These are phyloP conservation scores for Phytopythium delawarense DNA, from an alignment of 352 stramenopile species.

Conservation along the genomic window DNA sequence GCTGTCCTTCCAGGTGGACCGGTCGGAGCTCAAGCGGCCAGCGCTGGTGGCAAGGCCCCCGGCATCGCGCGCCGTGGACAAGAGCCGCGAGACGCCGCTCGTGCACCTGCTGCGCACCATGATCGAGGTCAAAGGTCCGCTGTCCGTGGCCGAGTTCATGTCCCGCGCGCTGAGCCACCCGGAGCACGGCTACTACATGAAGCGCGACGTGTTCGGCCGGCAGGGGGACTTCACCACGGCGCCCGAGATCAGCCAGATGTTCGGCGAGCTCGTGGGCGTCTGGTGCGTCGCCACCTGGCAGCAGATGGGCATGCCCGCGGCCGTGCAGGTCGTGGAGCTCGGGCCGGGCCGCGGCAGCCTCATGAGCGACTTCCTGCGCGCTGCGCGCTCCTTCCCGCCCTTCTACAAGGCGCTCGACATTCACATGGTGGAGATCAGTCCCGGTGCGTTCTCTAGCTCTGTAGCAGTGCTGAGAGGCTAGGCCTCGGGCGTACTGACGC, in stretches of 20 bases:
- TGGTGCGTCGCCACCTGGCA: slow-evolving; percentile 93
- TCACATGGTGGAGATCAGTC: slow-evolving; percentile 91
- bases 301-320: slow-evolving; percentile 70
- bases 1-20: slow-evolving; percentile 60
- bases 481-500: not conserved
- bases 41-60: slow-evolving; percentile 17
- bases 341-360: slow-evolving; percentile 91
- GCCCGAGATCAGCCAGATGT: slow-evolving; percentile 93
- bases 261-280: slow-evolving; percentile 90
- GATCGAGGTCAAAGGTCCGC: slow-evolving; percentile 91
- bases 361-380: slow-evolving; percentile 92
- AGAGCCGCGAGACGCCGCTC: slow-evolving; percentile 66
- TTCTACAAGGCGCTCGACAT: slow-evolving; percentile 86
- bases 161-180: slow-evolving; percentile 87
- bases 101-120: slow-evolving; percentile 82
- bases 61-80: slow-evolving; percentile 25
- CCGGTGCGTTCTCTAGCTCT: slow-evolving; percentile 23
- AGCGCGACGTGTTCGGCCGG: slow-evolving; percentile 88
- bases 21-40: slow-evolving; percentile 67
- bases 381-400: slow-evolving; percentile 80
- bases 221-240: slow-evolving; percentile 93
- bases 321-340: slow-evolving; percentile 88
- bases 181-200: slow-evolving; percentile 95
- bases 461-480: not conserved
- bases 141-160: slow-evolving; percentile 96